phyloP scores from a whole-genome alignment of 2,329 filamentous ascomycete species.

The Hypomyces rosellus region DNA sequence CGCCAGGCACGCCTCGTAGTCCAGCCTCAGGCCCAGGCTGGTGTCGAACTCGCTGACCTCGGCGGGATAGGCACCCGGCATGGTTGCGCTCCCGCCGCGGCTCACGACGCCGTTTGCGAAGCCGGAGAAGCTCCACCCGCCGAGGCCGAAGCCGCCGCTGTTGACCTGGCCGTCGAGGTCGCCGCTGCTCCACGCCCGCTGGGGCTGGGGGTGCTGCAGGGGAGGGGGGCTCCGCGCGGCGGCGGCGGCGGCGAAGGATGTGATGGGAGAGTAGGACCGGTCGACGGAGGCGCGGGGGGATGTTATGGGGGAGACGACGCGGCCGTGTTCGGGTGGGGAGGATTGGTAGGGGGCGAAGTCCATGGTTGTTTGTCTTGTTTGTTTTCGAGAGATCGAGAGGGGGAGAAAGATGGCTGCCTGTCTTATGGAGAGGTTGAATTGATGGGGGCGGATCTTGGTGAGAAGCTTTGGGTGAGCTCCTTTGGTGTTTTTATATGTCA shows the following conservation, averaged over 20 bases:
- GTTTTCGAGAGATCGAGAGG: too few species aligned
- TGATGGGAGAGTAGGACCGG: slow-evolving; percentile 46
- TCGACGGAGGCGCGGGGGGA: slow-evolving; percentile 52
- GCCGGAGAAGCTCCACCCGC: slow-evolving; percentile 11
- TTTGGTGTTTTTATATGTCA: neutral
- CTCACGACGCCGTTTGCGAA: slow-evolving; percentile 15
- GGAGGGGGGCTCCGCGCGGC: slow-evolving; percentile 35
- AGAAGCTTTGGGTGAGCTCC: neutral
- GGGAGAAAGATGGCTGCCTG: too few species aligned
- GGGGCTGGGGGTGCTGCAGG: slow-evolving; percentile 48
- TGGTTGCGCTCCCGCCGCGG: slow-evolving; percentile 18
- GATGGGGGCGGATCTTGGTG: neutral
- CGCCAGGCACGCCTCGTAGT: slow-evolving; percentile 85
- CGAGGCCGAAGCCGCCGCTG: slow-evolving; percentile 15
- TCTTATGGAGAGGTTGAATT: neutral
- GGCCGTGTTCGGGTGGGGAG: slow-evolving; percentile 75
- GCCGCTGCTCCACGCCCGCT: slow-evolving; percentile 42
- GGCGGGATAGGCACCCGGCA: slow-evolving; percentile 33
- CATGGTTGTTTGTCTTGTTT: slow-evolving; percentile 43
- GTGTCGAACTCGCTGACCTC: slow-evolving; percentile 84
- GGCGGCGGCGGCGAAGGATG: slow-evolving; percentile 23
- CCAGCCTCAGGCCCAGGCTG: slow-evolving; percentile 75
- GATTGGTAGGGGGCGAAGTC: slow-evolving; percentile 98
- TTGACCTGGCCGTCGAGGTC: slow-evolving; percentile 33
- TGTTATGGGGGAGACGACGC: slow-evolving; percentile 64